These are phyloP conservation scores for Recurvomyces mirabilis DNA, from an alignment of 495 filamentous ascomycete genomes.

Conservation along the genomic window DNA sequence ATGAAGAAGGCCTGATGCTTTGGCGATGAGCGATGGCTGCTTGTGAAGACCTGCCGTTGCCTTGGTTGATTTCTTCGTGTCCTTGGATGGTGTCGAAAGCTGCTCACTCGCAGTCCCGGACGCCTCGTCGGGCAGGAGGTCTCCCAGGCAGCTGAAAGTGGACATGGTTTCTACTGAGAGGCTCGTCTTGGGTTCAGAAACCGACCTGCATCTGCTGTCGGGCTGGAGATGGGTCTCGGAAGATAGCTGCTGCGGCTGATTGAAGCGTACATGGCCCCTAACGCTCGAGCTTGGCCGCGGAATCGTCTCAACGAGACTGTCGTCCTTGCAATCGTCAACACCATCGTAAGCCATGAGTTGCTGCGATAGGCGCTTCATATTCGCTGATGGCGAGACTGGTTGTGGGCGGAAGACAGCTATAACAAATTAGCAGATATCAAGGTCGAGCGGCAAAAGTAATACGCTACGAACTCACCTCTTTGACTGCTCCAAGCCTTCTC, in stretches of 20 bases:
- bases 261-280: too few relatives aligned
- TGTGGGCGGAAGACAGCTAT: conserved; percentile 18
- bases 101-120: too few relatives aligned
- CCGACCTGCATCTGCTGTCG: too few relatives aligned
- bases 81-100: neutral
- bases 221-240: too few relatives aligned
- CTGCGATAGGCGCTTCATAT: conserved; percentile 25
- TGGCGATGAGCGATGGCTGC: conserved; percentile 11
- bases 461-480: conserved; percentile 17
- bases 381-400: conserved; percentile 23
- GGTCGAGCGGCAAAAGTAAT: neutral
- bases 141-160: conserved; percentile 25
- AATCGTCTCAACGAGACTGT: too few relatives aligned
- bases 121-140: conserved; percentile 27
- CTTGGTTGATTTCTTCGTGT: neutral
- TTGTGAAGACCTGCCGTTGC: conserved; percentile 1
- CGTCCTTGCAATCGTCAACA: too few relatives aligned
- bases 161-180: conserved; percentile 18
- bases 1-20: conserved; percentile 16
- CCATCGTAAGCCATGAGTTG: too few relatives aligned
- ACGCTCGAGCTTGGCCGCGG: too few relatives aligned
- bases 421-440: neutral
- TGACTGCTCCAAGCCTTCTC: conserved; percentile 19
- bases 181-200: conserved; percentile 11
- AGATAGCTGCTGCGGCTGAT: too few relatives aligned